Conservation (phyloP, 2,329 filamentous ascomycete species). For the Fusarium devonianum region DNA sequence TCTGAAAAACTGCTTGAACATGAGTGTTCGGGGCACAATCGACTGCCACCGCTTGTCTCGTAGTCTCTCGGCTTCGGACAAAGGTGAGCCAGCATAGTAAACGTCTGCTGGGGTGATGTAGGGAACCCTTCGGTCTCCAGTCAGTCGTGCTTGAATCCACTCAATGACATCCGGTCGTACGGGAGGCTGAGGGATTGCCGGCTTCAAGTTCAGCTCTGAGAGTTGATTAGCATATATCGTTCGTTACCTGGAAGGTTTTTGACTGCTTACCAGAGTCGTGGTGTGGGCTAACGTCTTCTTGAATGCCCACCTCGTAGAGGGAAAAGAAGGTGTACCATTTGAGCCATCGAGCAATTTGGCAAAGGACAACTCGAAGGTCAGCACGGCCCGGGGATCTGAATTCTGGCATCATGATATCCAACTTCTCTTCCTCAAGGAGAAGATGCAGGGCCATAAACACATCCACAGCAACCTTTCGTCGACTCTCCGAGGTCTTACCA, state of each 20-base stretch:
- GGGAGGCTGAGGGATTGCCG: conserved; percentile 45
- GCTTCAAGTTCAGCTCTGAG: conserved; percentile 45
- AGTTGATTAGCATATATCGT: conserved; percentile 13
- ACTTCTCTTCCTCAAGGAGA: conserved; percentile 86
- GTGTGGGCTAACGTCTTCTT: conserved; percentile 52
- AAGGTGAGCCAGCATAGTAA: conserved; percentile 50
- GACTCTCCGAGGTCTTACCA: conserved; percentile 60
- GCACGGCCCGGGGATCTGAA: conserved; percentile 53
- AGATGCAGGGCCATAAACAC: conserved; percentile 82
- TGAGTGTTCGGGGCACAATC: conserved; percentile 71
- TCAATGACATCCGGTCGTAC: conserved; percentile 55
- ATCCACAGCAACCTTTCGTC: conserved; percentile 68
- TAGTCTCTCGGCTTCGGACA: conserved; percentile 46
- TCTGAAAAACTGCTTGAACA: conserved; percentile 73
- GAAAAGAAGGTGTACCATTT: conserved; percentile 66
- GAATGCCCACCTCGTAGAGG: conserved; percentile 61
- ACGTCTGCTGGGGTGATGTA: conserved; percentile 56
- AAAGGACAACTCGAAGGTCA: conserved; percentile 74
- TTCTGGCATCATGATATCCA: conserved; percentile 66
- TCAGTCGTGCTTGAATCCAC: conserved; percentile 61
- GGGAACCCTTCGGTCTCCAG: conserved; percentile 45
- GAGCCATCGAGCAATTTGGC: conserved; percentile 84
- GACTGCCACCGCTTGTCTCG: conserved; percentile 53
- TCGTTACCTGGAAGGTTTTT: no score
- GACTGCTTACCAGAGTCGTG: conserved; percentile 52